phyloP scores from a whole-genome alignment of 2,329 filamentous ascomycete genomes.

The Leptodontidium sp. region DNA sequence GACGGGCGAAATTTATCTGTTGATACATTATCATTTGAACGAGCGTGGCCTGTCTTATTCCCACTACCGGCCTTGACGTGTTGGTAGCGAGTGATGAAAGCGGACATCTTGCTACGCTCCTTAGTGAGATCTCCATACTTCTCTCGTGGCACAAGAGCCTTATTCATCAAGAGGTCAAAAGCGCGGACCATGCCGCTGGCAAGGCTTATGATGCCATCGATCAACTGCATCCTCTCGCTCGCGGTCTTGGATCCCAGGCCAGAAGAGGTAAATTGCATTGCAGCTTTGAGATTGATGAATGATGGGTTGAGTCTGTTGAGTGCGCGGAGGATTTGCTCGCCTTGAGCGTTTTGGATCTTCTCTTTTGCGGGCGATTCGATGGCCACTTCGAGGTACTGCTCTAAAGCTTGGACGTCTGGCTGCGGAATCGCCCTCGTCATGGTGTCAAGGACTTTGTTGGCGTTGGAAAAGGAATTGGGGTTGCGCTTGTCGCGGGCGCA shows the following conservation, averaged over 20 bases:
- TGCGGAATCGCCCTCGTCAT: conserved; percentile 60
- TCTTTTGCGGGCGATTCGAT: conserved; percentile 47
- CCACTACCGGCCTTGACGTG: not conserved
- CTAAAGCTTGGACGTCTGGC: conserved; percentile 61
- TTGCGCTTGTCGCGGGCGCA: conserved; percentile 83
- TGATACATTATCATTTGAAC: not conserved
- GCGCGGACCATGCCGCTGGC: conserved; percentile 46
- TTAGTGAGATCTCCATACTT: conserved; percentile 39
- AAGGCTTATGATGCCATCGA: conserved; percentile 38
- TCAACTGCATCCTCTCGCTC: conserved; percentile 16
- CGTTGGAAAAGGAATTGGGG: conserved; percentile 69
- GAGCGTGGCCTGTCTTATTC: not conserved
- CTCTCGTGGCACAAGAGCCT: conserved; percentile 40
- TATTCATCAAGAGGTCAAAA: conserved; percentile 45
- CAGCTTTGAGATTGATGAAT: conserved; percentile 42
- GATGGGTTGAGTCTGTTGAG: conserved; percentile 53
- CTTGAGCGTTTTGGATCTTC: conserved; percentile 54
- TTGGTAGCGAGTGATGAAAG: conserved; percentile 36
- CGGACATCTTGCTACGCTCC: conserved; percentile 47
- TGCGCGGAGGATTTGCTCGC: conserved; percentile 58
- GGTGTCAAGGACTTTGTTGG: conserved; percentile 68
- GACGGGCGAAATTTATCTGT: not conserved
- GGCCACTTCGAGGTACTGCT: conserved; percentile 64
- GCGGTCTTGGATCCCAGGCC: not conserved
- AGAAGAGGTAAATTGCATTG: conserved; percentile 37